Percentiles rank a stretch among this genome's conserved stretches.
Evolutionary conservation across 1,284 basidiomycete genomes (phyloP).

Genomic region (Boletus mariae): DNA sequence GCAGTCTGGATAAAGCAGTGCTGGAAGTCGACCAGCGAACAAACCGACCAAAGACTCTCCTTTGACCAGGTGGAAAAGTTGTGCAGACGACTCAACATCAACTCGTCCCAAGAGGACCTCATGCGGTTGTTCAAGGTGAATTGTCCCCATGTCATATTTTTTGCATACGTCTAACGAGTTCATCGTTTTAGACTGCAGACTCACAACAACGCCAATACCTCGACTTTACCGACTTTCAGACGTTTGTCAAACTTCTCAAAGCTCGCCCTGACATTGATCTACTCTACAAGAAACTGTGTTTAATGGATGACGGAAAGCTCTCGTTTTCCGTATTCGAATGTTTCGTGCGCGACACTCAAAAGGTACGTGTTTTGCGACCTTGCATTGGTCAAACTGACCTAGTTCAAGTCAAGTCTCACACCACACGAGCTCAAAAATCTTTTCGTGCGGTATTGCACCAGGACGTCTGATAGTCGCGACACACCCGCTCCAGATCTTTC

Average conservation of each 20-base stretch:
- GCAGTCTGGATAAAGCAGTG: constrained; percentile 81
- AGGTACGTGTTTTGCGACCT: constrained; percentile 38
- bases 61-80: constrained; percentile 76
- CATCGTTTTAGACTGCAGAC: constrained; percentile 61
- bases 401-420: constrained; percentile 45
- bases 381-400: constrained; percentile 8
- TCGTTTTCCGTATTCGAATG: constrained; percentile 54
- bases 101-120: constrained; percentile 61
- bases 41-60: constrained; percentile 60
- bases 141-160: neutral
- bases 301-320: constrained; percentile 41
- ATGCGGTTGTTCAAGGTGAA: constrained; percentile 61
- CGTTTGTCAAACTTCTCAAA: constrained; percentile 84
- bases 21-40: constrained; percentile 71
- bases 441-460: constrained; percentile 53
- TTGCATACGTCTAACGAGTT: neutral
- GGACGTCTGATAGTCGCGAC: constrained; percentile 4
- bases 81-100: constrained; percentile 75
- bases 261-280: constrained; percentile 75
- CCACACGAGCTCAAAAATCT: constrained; percentile 46
- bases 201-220: constrained; percentile 61
- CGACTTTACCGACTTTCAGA: constrained; percentile 81
- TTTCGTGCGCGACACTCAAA: constrained; percentile 70
- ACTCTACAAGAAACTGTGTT: constrained; percentile 56
- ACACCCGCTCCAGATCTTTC: constrained; percentile 11